Evolutionary conservation across 805 yeast species (phyloP).

Genomic region (Candida adriatica): DNA sequence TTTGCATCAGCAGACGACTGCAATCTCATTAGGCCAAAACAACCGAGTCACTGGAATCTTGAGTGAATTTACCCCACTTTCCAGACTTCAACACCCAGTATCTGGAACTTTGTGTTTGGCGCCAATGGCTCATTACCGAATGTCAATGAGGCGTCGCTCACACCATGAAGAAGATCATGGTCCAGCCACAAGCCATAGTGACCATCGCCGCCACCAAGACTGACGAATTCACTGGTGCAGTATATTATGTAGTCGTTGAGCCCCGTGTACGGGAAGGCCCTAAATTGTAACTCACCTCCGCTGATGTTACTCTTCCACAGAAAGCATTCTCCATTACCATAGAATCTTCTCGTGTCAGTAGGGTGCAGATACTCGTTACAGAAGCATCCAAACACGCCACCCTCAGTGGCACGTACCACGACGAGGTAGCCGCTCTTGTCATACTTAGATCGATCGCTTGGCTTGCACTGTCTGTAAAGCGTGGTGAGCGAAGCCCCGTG

Average conservation of each 20-base stretch:
- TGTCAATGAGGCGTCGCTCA: slow-evolving; percentile 70
- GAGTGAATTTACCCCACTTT: slow-evolving; percentile 49
- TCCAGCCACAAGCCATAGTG: slow-evolving; percentile 90
- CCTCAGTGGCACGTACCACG: slow-evolving; percentile 57
- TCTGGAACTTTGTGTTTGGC: slow-evolving; percentile 54
- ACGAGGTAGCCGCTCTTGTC: slow-evolving; percentile 66
- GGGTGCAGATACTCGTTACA: slow-evolving; percentile 67
- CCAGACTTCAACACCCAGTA: slow-evolving; percentile 84
- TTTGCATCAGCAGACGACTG: no score
- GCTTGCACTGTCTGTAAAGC: slow-evolving; percentile 51
- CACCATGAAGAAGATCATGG: slow-evolving; percentile 66
- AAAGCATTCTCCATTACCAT: slow-evolving; percentile 94
- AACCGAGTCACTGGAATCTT: no score
- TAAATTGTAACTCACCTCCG: slow-evolving; percentile 36
- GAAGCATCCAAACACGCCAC: slow-evolving; percentile 71
- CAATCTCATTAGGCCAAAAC: no score
- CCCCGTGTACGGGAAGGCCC: slow-evolving; percentile 85
- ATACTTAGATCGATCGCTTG: slow-evolving; percentile 30
- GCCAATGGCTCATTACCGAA: slow-evolving; percentile 84
- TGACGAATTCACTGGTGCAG: slow-evolving; percentile 68
- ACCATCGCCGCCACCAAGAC: slow-evolving; percentile 91
- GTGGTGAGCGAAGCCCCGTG: slow-evolving; percentile 86
- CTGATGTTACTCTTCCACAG: slow-evolving; percentile 55
- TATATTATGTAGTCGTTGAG: slow-evolving; percentile 79
- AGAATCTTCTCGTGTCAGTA: slow-evolving; percentile 65